Conservation (phyloP, 805 yeast genomes). For the Ogataea paraovalis region DNA sequence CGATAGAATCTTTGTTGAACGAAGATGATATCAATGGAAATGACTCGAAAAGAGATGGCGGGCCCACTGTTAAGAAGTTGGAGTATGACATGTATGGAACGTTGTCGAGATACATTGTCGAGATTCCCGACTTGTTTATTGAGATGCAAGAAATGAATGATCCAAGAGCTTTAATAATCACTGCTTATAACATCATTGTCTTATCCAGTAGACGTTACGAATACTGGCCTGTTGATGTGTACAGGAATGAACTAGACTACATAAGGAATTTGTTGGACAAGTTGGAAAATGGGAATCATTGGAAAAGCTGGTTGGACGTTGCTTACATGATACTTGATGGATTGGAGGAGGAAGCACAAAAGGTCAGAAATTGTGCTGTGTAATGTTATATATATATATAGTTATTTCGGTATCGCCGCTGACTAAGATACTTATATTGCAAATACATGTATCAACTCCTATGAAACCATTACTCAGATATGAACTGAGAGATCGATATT, state of each 20-base stretch:
- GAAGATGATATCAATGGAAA: background rate
- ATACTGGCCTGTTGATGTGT: conserved; percentile 19
- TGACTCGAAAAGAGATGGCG: no score
- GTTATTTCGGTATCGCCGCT: no score
- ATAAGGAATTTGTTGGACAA: conserved; percentile 10
- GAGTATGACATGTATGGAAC: conserved; percentile 24
- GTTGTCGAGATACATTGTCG: conserved; percentile 17
- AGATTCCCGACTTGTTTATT: conserved; percentile 17
- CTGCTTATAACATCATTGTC: conserved; percentile 18
- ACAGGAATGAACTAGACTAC: conserved; percentile 9
- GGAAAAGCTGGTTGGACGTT: conserved; percentile 22
- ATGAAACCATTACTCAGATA: no score
- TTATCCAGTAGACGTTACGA: conserved; percentile 13
- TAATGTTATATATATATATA: background rate
- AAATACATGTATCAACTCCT: no score
- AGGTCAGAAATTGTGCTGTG: background rate
- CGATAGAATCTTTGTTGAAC: conserved; percentile 13
- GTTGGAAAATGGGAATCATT: conserved; percentile 8
- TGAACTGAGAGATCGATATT: no score
- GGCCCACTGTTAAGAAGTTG: conserved; percentile 4
- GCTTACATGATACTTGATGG: conserved; percentile 11
- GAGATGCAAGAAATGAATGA: conserved; percentile 17
- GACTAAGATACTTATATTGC: no score
- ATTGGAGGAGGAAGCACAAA: background rate
- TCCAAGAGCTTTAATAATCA: conserved; percentile 19